Conservation (phyloP, 2,329 filamentous ascomycete genomes). For the Colletotrichum eleusines region DNA sequence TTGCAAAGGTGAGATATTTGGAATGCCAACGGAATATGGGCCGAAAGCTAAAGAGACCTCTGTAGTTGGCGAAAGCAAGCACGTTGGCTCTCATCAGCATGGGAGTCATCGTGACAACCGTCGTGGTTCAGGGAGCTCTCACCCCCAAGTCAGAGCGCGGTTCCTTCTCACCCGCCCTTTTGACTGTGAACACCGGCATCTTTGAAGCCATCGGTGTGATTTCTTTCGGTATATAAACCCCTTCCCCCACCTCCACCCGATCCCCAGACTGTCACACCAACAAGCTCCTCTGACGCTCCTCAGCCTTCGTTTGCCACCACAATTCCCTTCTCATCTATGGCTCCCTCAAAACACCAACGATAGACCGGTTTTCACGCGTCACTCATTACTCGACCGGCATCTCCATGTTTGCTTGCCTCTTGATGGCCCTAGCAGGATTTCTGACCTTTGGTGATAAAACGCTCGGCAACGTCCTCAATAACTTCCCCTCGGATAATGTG, state of each 20-base stretch:
- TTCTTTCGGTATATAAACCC: conserved; percentile 78
- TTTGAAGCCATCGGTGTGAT: conserved; percentile 98
- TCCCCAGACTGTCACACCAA: background rate
- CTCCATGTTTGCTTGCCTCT: conserved; percentile 90
- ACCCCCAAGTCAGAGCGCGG: conserved; percentile 80
- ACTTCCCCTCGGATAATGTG: conserved; percentile 90
- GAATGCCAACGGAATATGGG: background rate
- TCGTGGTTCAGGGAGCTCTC: conserved; percentile 84
- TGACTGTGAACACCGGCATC: conserved; percentile 87
- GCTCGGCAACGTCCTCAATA: conserved; percentile 96
- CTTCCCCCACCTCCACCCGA: background rate
- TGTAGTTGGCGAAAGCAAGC: conserved; percentile 92
- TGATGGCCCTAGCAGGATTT: conserved; percentile 90
- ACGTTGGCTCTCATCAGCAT: conserved; percentile 94
- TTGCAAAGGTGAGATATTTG: conserved; percentile 80
- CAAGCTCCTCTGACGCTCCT: conserved; percentile 48
- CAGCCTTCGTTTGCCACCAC: conserved; percentile 82
- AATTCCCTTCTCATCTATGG: conserved; percentile 98
- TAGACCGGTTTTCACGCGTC: conserved; percentile 92
- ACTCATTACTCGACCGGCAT: conserved; percentile 94
- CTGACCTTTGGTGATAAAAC: conserved; percentile 93
- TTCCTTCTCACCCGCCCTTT: conserved; percentile 73
- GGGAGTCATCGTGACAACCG: conserved; percentile 87
- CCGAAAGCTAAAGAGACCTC: conserved; percentile 27
- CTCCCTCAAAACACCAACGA: conserved; percentile 91